These are phyloP conservation scores for Paradendryphiella salina DNA, from an alignment of 2,329 filamentous ascomycete species.

Conservation along the genomic window DNA sequence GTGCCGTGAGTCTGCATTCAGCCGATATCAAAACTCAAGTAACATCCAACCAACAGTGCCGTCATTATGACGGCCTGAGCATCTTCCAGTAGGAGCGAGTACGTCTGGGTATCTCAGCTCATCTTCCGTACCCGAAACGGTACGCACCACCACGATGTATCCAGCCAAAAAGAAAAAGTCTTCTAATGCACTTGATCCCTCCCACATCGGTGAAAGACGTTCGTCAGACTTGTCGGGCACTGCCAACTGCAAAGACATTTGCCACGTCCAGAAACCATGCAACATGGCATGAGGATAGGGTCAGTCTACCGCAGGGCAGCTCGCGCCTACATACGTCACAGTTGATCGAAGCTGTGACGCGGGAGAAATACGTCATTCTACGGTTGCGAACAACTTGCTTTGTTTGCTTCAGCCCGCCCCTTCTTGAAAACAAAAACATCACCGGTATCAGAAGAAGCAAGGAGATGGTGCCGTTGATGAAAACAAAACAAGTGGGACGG, in stretches of 20 bases:
- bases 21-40: conserved; percentile 14
- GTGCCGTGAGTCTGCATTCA: conserved; percentile 13
- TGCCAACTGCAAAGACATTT: conserved; percentile 15
- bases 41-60: conserved; percentile 10
- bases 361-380: conserved; percentile 6
- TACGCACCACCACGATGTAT: conserved; percentile 8
- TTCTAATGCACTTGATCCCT: background rate
- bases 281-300: conserved; percentile 17
- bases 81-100: conserved; percentile 6
- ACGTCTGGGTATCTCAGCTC: conserved; percentile 18
- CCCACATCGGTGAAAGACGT: conserved; percentile 3
- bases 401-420: background rate
- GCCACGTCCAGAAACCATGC: conserved; percentile 17
- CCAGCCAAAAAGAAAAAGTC: conserved; percentile 8
- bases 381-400: conserved; percentile 7
- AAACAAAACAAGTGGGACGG: conserved; percentile 18
- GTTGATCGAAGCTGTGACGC: conserved; percentile 1
- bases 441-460: conserved; percentile 1
- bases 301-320: conserved; percentile 5
- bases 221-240: conserved; percentile 3
- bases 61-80: background rate
- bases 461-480: background rate
- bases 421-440: conserved; percentile 4
- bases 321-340: conserved; percentile 12
- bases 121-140: conserved; percentile 18